Conservation (phyloP, 2,329 filamentous ascomycete genomes). For the Stachybotrys echinatus region DNA sequence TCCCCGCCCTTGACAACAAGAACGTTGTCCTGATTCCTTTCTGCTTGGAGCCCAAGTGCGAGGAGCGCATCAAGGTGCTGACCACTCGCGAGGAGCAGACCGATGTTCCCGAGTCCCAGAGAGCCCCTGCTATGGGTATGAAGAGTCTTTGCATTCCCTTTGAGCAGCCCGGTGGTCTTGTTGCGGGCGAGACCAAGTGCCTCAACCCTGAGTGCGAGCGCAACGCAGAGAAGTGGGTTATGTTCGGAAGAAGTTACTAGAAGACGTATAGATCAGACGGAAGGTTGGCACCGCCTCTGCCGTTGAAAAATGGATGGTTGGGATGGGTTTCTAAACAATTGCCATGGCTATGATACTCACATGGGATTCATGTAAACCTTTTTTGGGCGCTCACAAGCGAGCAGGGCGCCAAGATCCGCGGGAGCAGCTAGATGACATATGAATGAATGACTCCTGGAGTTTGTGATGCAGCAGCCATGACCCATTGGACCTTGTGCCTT, state of each 20-base stretch:
- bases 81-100: slow-evolving; percentile 67
- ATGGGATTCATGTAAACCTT: slow-evolving; percentile 16
- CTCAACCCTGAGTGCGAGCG: slow-evolving; percentile 79
- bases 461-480: background rate
- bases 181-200: slow-evolving; percentile 81
- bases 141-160: slow-evolving; percentile 70
- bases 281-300: slow-evolving; percentile 11
- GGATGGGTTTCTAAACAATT: slow-evolving; percentile 17
- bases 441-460: slow-evolving; percentile 6
- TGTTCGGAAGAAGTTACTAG: slow-evolving; percentile 81
- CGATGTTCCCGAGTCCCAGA: slow-evolving; percentile 46
- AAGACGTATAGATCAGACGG: slow-evolving; percentile 9
- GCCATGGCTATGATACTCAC: slow-evolving; percentile 23
- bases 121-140: slow-evolving; percentile 57
- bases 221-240: slow-evolving; percentile 78
- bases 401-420: background rate
- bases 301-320: slow-evolving; percentile 15
- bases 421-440: slow-evolving; percentile 12
- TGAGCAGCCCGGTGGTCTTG: slow-evolving; percentile 77
- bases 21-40: slow-evolving; percentile 90
- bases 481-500: background rate
- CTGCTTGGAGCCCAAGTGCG: slow-evolving; percentile 76
- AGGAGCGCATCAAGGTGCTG: slow-evolving; percentile 91
- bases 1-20: slow-evolving; percentile 84
- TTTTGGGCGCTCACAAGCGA: background rate